Evolutionary conservation across 1,284 basidiomycete species (phyloP).

Genomic region (Tilletia horrida): DNA sequence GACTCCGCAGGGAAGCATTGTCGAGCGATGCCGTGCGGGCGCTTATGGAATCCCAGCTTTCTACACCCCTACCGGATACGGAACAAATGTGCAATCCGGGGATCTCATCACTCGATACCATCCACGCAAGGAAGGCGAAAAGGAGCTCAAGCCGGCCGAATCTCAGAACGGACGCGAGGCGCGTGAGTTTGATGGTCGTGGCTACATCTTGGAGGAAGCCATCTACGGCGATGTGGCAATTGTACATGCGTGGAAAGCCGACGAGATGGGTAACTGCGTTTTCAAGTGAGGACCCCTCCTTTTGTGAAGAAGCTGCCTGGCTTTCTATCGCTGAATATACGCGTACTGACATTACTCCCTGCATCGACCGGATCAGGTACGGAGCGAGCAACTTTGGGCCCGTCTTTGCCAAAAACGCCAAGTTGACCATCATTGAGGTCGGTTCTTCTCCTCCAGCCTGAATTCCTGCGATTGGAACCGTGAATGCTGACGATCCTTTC

Average conservation of each 20-base stretch:
- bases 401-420: slow-evolving; percentile 83
- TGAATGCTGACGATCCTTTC: slow-evolving; percentile 1
- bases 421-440: slow-evolving; percentile 84
- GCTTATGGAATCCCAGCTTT: slow-evolving; percentile 94
- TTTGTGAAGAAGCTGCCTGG: background rate
- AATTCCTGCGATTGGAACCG: background rate
- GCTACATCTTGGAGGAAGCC: slow-evolving; percentile 81
- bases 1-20: slow-evolving; percentile 64
- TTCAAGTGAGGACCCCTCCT: slow-evolving; percentile 55
- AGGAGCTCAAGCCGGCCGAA: slow-evolving; percentile 45
- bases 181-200: slow-evolving; percentile 73
- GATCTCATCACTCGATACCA: slow-evolving; percentile 56
- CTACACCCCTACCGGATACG: slow-evolving; percentile 81
- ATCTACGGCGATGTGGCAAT: slow-evolving; percentile 85
- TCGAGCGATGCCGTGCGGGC: slow-evolving; percentile 83
- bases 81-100: slow-evolving; percentile 57
- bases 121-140: slow-evolving; percentile 24
- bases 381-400: slow-evolving; percentile 83
- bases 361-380: too few species aligned
- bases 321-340: too few species aligned
- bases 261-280: slow-evolving; percentile 63
- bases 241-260: slow-evolving; percentile 89
- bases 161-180: slow-evolving; percentile 65
- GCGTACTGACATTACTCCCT: too few species aligned
- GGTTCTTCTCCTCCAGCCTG: slow-evolving; percentile 25